phyloP scores from a whole-genome alignment of 495 filamentous ascomycete species.

The Parachaetomium inaequale region DNA sequence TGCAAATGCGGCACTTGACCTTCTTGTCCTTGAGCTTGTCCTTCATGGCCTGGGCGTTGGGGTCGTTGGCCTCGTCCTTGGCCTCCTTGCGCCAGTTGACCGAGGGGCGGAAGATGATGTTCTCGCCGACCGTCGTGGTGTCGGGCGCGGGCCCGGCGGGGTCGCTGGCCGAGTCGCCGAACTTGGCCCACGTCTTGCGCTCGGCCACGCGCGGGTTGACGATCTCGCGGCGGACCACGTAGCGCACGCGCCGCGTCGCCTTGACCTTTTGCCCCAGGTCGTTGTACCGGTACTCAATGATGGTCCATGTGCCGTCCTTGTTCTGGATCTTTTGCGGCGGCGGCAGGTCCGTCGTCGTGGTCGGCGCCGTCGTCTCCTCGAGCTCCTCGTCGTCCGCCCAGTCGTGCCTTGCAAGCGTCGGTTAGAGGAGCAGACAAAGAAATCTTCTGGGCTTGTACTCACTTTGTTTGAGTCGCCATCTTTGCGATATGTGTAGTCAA shows the following conservation, averaged over 20 bases:
- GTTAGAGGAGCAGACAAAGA: slow-evolving; percentile 5
- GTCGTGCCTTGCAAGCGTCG: slow-evolving; percentile 47
- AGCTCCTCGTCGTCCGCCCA: slow-evolving; percentile 96
- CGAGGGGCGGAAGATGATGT: slow-evolving; percentile 90
- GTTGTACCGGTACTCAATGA: slow-evolving; percentile 84
- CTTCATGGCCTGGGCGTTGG: slow-evolving; percentile 77
- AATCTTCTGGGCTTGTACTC: not conserved
- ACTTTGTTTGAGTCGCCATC: slow-evolving; percentile 33
- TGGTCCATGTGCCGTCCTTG: slow-evolving; percentile 97
- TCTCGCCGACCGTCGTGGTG: slow-evolving; percentile 91
- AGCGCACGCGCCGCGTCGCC: slow-evolving; percentile 88
- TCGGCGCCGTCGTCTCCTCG: slow-evolving; percentile 72
- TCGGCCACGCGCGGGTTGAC: slow-evolving; percentile 97
- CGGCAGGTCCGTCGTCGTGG: slow-evolving; percentile 70
- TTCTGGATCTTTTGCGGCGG: slow-evolving; percentile 82
- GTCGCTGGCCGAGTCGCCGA: slow-evolving; percentile 69
- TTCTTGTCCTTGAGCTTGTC: slow-evolving; percentile 96
- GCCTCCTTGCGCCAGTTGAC: slow-evolving; percentile 86
- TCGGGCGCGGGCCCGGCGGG: slow-evolving; percentile 67
- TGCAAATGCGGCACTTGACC: slow-evolving; percentile 98
- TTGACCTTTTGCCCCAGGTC: slow-evolving; percentile 94
- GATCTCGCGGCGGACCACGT: slow-evolving; percentile 79
- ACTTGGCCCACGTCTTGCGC: slow-evolving; percentile 87
- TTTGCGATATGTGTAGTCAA: slow-evolving; percentile 14
- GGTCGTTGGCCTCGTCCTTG: slow-evolving; percentile 71